Evolutionary conservation across 768 basidiomycete species (phyloP), one percentile per base, ranked within the genome.

Genomic region (Calocera cornea): DNA sequence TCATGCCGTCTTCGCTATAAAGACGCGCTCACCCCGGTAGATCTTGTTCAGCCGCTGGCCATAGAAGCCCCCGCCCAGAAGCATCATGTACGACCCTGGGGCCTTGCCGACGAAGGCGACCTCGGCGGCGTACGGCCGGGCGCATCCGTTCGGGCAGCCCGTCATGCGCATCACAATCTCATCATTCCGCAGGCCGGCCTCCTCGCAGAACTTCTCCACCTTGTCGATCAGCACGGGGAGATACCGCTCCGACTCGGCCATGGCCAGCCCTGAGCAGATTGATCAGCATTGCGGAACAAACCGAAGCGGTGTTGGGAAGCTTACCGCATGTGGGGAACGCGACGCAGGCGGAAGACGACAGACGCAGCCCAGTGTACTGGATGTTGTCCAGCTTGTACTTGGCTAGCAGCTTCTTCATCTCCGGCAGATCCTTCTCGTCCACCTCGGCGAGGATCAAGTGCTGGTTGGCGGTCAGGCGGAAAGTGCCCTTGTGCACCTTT

Each of bases 141-240:
- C 91, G 75, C 94, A 94, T 40, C 92, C 92, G 72, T 93, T 94
- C 1, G 92, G 92, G 72, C 95, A 97, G 64, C 95, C 95, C 17
- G 95, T 97, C 95, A 98, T 97, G 65, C 95, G 85, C 95, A 99
- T 97, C 69, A 97, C 86, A 71, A 98, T 95, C 1, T 89, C 87
- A 77, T 99, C 95, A 75, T 97, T 88, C 54, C 95, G 83, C 44
- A 98, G 80, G 22, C 95, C 95, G 72, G 87, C 89, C 75, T 94
- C 90, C 76, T 98, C 97, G 73, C 90, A 91, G 5, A 97, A 88
- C 78, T 87, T 86, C 80, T 99, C 95, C 19, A 98, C 88, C 78
- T 97, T 97, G 78, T 92, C 88, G 68, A 98, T 82, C 41, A 98
- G 86, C 16, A 97, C 73, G 17, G 95, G 97, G 14, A 99, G 81